phyloP scores from a whole-genome alignment of 352 stramenopile genomes.

The Globisporangium alternatum region DNA sequence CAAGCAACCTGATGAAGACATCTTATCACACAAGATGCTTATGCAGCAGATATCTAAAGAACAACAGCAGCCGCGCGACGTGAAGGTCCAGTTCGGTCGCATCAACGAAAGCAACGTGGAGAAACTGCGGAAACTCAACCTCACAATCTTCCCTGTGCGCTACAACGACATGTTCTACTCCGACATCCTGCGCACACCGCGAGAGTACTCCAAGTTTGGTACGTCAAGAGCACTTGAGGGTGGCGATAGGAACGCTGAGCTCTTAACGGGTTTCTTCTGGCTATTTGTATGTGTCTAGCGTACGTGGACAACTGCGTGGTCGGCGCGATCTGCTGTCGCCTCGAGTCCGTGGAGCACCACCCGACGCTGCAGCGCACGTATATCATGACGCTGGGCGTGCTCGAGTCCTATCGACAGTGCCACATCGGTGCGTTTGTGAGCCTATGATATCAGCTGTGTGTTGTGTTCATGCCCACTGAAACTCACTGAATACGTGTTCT shows the following conservation, averaged over 20 bases:
- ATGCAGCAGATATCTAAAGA: not conserved
- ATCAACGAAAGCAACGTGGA: constrained; percentile 66
- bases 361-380: constrained; percentile 63
- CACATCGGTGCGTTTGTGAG: constrained; percentile 52
- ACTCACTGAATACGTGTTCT: not conserved
- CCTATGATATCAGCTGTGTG: not conserved
- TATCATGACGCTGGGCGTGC: constrained; percentile 94
- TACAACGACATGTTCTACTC: constrained; percentile 94
- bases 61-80: constrained; percentile 10
- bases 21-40: not conserved
- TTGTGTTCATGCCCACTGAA: not conserved
- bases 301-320: constrained; percentile 84
- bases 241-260: not conserved
- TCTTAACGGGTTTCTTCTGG: not conserved
- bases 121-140: constrained; percentile 87
- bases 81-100: constrained; percentile 41
- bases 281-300: constrained; percentile 17
- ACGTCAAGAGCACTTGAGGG: not conserved
- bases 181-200: constrained; percentile 72
- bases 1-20: not conserved
- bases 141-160: constrained; percentile 88
- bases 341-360: constrained; percentile 47
- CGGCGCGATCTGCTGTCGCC: constrained; percentile 87
- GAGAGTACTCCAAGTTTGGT: constrained; percentile 55
- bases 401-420: constrained; percentile 84